These are phyloP conservation scores for Comarum palustre DNA, from an alignment of 306 rosid genomes.

Conservation along the genomic window DNA sequence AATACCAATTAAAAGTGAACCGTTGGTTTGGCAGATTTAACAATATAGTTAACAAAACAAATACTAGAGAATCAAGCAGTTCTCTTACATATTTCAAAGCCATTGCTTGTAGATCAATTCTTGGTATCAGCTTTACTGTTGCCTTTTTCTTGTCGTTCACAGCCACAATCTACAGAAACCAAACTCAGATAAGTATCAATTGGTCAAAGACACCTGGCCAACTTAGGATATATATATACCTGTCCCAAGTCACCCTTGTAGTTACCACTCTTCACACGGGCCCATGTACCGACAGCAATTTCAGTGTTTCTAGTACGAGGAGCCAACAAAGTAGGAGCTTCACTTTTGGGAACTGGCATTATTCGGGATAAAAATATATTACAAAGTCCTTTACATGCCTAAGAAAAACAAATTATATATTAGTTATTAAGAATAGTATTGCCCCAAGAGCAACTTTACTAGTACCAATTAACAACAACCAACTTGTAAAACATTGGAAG, in stretches of 20 bases:
- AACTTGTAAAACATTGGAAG: constrained; percentile 8
- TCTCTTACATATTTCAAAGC: constrained; percentile 82
- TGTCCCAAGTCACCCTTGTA: constrained; percentile 95
- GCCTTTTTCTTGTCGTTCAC: constrained; percentile 64
- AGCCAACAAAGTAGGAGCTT: constrained; percentile 61
- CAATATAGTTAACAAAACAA: not conserved
- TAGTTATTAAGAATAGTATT: constrained; percentile 6
- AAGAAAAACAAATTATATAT: not conserved
- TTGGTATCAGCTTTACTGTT: constrained; percentile 83
- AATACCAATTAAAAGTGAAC: not conserved
- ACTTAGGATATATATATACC: constrained; percentile 40
- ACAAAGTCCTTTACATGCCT: constrained; percentile 88
- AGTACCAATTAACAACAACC: constrained; percentile 18
- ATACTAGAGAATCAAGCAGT: constrained; percentile 17
- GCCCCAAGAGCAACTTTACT: not conserved
- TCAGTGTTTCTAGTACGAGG: constrained; percentile 47
- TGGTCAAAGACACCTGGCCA: constrained; percentile 8
- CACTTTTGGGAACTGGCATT: constrained; percentile 68
- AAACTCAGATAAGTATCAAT: constrained; percentile 20
- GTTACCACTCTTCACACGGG: constrained; percentile 80
- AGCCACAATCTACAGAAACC: constrained; percentile 58
- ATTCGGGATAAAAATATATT: constrained; percentile 64
- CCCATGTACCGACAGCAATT: constrained; percentile 74
- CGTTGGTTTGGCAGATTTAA: not conserved
- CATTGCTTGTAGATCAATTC: constrained; percentile 79